Conservation (phyloP, 106 monocot species). For the Posidonia australis region DNA sequence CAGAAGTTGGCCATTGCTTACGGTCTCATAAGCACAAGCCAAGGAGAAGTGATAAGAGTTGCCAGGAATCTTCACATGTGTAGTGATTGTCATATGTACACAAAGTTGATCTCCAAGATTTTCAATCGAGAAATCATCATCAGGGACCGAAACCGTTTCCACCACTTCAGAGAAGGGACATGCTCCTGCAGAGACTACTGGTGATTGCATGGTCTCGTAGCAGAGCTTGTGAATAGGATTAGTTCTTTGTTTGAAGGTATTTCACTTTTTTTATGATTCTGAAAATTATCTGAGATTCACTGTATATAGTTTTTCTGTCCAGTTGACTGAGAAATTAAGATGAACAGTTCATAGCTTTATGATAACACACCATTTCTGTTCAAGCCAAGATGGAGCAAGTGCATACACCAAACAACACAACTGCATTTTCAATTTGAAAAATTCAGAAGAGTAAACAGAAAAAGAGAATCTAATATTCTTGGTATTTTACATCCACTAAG, state of each 20-base stretch:
- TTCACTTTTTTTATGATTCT: neutral
- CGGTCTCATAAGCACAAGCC: constrained; percentile 27
- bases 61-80: constrained; percentile 47
- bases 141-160: constrained; percentile 46
- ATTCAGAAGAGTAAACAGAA: too few relatives aligned
- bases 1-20: constrained; percentile 54
- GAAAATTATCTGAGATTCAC: neutral
- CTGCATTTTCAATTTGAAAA: too few relatives aligned
- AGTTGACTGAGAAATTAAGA: too few relatives aligned
- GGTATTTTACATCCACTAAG: too few relatives aligned
- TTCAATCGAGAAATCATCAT: constrained; percentile 50
- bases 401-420: too few relatives aligned
- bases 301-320: neutral
- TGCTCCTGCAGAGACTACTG: constrained; percentile 51
- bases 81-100: constrained; percentile 59
- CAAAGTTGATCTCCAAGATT: constrained; percentile 43
- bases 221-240: neutral
- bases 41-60: constrained; percentile 18
- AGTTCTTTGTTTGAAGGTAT: neutral
- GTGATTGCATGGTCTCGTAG: constrained; percentile 16
- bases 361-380: too few relatives aligned
- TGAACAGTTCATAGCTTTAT: too few relatives aligned
- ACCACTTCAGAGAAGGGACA: constrained; percentile 35
- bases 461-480: too few relatives aligned
- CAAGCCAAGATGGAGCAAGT: too few relatives aligned